Conservation (phyloP, 306 rosid species). For the Elaeagnus macrophylla region DNA sequence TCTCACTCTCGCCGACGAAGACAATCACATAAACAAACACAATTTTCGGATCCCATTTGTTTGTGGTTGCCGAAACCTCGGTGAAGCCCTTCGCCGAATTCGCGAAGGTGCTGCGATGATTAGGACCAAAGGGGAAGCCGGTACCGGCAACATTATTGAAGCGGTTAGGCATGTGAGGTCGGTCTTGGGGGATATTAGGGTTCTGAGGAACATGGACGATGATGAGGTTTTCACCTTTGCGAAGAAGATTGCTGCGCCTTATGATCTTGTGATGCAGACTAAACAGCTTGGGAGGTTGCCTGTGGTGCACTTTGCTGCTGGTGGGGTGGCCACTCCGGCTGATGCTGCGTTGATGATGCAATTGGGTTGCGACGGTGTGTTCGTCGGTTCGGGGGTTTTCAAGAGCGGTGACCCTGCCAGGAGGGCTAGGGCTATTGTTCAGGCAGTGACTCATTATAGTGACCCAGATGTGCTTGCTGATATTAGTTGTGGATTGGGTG, state of each 20-base stretch:
- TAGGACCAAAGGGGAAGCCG: constrained; percentile 83
- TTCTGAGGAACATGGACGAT: constrained; percentile 71
- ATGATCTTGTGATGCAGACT: constrained; percentile 83
- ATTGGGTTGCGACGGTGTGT: constrained; percentile 79
- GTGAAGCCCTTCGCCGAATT: constrained; percentile 74
- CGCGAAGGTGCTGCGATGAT: constrained; percentile 92
- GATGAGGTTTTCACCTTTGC: constrained; percentile 80
- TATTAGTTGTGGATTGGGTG: constrained; percentile 74
- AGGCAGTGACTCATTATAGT: constrained; percentile 74
- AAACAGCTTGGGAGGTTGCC: constrained; percentile 86
- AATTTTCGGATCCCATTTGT: constrained; percentile 77
- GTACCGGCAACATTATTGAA: constrained; percentile 66
- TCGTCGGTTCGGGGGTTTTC: constrained; percentile 82
- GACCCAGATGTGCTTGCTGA: constrained; percentile 74
- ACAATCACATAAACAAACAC: constrained; percentile 82
- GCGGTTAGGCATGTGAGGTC: constrained; percentile 78
- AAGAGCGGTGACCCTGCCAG: constrained; percentile 82
- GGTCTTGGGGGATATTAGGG: constrained; percentile 68
- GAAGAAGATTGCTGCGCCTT: constrained; percentile 66
- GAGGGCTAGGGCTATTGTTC: constrained; percentile 74
- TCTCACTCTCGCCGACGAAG: constrained; percentile 66
- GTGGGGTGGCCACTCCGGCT: constrained; percentile 81
- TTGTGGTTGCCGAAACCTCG: constrained; percentile 80
- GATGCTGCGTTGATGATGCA: constrained; percentile 95
- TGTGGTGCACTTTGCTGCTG: constrained; percentile 80